Evolutionary conservation across 768 basidiomycete species (phyloP).

Genomic region (Phanerochaete carnosa): DNA sequence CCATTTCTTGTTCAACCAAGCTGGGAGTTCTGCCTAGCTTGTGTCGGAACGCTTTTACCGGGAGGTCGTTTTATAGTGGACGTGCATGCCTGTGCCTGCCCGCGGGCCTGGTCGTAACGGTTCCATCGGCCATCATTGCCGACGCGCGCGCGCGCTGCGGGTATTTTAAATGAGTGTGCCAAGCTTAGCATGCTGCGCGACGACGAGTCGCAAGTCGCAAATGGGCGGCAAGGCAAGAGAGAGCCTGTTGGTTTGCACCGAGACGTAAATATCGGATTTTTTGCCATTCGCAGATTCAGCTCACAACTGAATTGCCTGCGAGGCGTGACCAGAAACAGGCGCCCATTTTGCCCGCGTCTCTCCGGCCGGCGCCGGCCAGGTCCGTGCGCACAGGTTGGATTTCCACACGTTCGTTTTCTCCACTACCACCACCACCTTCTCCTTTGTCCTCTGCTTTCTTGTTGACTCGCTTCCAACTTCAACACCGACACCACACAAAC

Average conservation of each 20-base stretch:
- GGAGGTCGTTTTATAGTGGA: neutral
- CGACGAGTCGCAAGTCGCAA: neutral
- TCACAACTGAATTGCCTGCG: neutral
- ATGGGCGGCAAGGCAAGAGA: neutral
- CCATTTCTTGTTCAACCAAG: neutral
- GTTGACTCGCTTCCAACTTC: constrained; percentile 27
- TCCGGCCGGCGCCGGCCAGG: constrained; percentile 11
- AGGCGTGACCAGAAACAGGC: neutral
- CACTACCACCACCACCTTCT: constrained; percentile 21
- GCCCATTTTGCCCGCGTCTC: neutral
- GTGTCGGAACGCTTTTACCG: neutral
- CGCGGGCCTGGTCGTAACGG: neutral
- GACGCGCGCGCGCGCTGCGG: neutral
- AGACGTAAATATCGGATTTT: neutral
- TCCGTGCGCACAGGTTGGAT: constrained; percentile 12
- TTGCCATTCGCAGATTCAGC: neutral
- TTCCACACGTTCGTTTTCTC: constrained; percentile 17
- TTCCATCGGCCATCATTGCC: neutral
- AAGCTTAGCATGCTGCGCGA: neutral
- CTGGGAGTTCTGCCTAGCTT: neutral
- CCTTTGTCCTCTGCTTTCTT: constrained; percentile 22
- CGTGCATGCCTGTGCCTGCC: constrained; percentile 1
- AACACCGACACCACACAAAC: constrained; percentile 22
- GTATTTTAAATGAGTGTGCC: neutral
- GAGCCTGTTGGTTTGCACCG: neutral